Evolutionary conservation across 768 basidiomycete species (phyloP).

Genomic region (Candolleomyces eurysporus): DNA sequence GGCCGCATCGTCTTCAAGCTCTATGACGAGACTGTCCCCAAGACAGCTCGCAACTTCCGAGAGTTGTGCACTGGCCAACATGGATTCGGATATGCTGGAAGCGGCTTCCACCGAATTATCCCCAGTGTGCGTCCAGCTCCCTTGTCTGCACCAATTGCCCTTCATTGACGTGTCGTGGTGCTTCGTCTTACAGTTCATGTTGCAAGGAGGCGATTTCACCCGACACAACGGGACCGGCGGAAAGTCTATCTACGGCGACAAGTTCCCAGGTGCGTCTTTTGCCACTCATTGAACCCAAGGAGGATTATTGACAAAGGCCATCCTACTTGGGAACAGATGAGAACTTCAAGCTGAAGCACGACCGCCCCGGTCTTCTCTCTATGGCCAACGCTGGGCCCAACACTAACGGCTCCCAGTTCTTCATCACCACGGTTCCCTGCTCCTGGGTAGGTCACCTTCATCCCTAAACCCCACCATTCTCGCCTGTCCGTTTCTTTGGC

Average conservation of each 20-base stretch:
- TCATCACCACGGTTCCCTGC: conserved; percentile 73
- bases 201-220: conserved; percentile 88
- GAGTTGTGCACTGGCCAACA: conserved; percentile 68
- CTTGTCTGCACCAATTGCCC: background rate
- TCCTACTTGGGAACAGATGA: conserved; percentile 49
- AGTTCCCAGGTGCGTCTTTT: conserved; percentile 58
- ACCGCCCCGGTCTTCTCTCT: conserved; percentile 59
- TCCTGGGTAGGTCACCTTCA: conserved; percentile 46
- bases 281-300: no score
- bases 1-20: conserved; percentile 83
- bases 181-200: conserved; percentile 54
- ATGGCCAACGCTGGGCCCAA: conserved; percentile 86
- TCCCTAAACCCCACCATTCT: background rate
- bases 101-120: conserved; percentile 72
- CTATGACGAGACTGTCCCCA: conserved; percentile 80
- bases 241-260: conserved; percentile 82
- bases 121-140: conserved; percentile 44
- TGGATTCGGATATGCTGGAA: conserved; percentile 70
- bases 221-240: conserved; percentile 74
- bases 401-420: conserved; percentile 85
- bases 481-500: background rate
- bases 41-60: conserved; percentile 79
- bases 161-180: background rate
- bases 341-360: conserved; percentile 76
- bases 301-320: background rate